Evolutionary conservation across 371 early-diverging fungal genomes (phyloP).

Genomic region (Synchytrium microbalum): DNA sequence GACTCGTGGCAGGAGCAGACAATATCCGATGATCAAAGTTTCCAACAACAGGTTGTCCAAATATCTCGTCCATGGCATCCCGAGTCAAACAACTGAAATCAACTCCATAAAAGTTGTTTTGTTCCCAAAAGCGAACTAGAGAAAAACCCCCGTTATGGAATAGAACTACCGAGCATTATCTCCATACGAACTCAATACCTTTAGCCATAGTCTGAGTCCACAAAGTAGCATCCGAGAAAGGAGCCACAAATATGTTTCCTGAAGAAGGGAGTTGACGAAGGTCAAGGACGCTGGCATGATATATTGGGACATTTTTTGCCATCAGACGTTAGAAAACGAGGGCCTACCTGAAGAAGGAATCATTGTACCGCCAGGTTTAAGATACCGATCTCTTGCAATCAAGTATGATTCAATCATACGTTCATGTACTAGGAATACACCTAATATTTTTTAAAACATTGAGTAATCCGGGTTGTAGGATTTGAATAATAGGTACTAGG

Average conservation of each 20-base stretch:
- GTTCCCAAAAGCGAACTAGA: conserved; percentile 59
- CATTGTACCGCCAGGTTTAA: conserved; percentile 88
- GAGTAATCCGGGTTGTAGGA: too few species aligned
- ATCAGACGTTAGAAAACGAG: too few species aligned
- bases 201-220: conserved; percentile 92
- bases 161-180: conserved; percentile 27
- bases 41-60: conserved; percentile 87
- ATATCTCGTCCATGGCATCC: conserved; percentile 78
- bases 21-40: conserved; percentile 81
- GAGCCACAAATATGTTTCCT: not conserved
- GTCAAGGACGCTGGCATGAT: conserved; percentile 3
- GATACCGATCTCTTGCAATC: conserved; percentile 77
- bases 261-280: too few species aligned
- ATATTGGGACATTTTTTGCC: too few species aligned
- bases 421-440: conserved; percentile 89
- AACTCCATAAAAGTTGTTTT: conserved; percentile 82
- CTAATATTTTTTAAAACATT: too few species aligned
- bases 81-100: conserved; percentile 76
- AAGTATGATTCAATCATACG: conserved; percentile 70
- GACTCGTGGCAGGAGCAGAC: conserved; percentile 51
- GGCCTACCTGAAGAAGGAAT: conserved; percentile 85
- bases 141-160: not conserved
- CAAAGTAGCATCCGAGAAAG: conserved; percentile 45
- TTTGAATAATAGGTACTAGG: too few species aligned
- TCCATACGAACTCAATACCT: conserved; percentile 31